Evolutionary conservation across 2,329 filamentous ascomycete species (phyloP), one percentile per base, ranked within the genome.

Genomic region (Talaromyces marneffei): DNA sequence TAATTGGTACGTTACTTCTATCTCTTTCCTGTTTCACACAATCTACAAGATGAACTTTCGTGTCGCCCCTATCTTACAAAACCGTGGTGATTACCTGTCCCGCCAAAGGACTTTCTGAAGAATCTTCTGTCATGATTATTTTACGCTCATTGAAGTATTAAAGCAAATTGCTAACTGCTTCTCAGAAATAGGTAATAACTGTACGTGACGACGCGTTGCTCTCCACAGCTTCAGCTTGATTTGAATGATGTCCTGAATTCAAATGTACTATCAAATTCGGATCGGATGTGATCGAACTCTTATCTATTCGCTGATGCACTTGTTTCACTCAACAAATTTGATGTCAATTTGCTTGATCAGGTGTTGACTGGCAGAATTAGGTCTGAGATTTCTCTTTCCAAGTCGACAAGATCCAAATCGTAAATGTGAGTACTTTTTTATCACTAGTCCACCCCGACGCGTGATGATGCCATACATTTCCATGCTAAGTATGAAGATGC

Each of bases 51-150:
- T 85, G 83, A 85, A 80, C 77, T 67, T 76, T 74, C 76, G 80
- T 85, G 82, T 85, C 83, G 83, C 83, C 83, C 83, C 83, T 85
- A 85, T 84, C 83, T 78, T 77, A 84, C 81, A 73, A 77, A 65
- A 71, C 71, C 68, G 72, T 85, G 83, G 81, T 84, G 82, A 85
- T 79, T 80, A 83, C 82, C 80, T 82, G 82, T 84, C 81, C 77
- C 73, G 79, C 82, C 82, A 84, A 85, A 84, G 80, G 81, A 84
- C 82, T 74, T 74, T 75, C 81, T 83, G 81, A 83, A 53, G 57
- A 58, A 58, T 46, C 9, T 23, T 10, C 48, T 14, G 3, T 16
- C 14, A 20, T n/a, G 7, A 23, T 8, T 10, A 23, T 35, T 20
- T 52, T 4, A 9, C 42, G 31, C 27, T 14, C 29, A 35, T 16